Conservation (phyloP, 2,329 filamentous ascomycete species). For the Neurospora crassa region DNA sequence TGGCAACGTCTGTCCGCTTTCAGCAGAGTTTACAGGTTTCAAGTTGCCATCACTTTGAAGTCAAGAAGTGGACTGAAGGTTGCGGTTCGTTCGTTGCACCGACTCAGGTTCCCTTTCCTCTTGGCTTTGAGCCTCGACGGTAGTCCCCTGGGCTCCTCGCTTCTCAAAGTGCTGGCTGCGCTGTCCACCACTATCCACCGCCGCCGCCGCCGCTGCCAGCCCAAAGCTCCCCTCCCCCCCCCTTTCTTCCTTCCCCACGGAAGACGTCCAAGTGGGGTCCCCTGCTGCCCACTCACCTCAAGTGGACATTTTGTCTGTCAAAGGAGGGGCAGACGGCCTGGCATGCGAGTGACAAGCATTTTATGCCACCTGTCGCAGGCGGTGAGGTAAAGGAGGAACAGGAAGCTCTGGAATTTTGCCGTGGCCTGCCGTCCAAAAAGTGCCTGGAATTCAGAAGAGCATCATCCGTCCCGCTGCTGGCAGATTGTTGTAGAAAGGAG, state of each 20-base stretch:
- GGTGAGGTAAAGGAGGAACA: constrained; percentile 10
- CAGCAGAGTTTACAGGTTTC: background rate
- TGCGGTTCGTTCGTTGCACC: background rate
- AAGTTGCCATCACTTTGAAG: background rate
- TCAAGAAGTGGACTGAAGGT: background rate
- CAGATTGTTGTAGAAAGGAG: background rate
- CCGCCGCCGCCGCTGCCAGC: background rate
- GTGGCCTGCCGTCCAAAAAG: constrained; percentile 15
- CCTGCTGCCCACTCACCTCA: background rate
- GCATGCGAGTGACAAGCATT: background rate
- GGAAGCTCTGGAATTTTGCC: constrained; percentile 19
- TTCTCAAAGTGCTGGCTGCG: background rate
- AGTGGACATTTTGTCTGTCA: background rate
- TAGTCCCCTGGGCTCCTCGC: background rate
- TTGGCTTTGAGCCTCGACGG: background rate
- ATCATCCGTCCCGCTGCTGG: background rate
- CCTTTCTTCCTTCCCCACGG: background rate
- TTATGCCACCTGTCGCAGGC: constrained; percentile 12
- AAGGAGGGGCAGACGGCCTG: background rate
- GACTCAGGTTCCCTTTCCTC: too few relatives aligned
- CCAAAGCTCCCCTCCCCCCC: background rate
- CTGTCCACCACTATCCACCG: background rate
- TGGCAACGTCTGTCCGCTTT: background rate
- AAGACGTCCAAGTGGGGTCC: background rate
- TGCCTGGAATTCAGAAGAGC: constrained; percentile 4